Percentiles rank a stretch among this genome's conserved stretches.
Evolutionary conservation across 345 rosid genomes (phyloP).

Genomic region (Eucalyptus coolabah): DNA sequence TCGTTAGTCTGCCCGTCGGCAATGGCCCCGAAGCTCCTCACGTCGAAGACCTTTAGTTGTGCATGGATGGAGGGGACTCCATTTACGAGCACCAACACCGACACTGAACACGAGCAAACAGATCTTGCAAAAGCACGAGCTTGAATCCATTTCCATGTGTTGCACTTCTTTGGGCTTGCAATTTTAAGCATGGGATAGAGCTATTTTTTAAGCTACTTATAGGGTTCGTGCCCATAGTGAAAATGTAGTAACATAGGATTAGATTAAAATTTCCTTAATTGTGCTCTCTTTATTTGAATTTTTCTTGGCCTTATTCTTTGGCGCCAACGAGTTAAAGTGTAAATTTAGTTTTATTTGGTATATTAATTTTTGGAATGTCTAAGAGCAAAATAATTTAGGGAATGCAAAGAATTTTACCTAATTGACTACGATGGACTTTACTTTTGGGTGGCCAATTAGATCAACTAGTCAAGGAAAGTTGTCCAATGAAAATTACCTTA

Average conservation of each 20-base stretch:
- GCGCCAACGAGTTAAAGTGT: background rate
- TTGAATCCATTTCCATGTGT: background rate
- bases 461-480: background rate
- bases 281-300: background rate
- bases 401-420: background rate
- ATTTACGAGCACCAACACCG: background rate
- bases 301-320: background rate
- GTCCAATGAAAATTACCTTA: background rate
- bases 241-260: background rate
- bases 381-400: background rate
- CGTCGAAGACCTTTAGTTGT: background rate
- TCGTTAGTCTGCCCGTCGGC: slow-evolving; percentile 1
- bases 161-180: background rate
- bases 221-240: background rate
- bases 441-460: background rate
- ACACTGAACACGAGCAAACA: background rate
- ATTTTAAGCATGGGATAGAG: background rate
- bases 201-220: background rate
- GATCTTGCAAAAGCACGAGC: background rate
- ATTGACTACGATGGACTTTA: background rate
- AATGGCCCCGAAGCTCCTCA: slow-evolving; percentile 2
- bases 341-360: background rate
- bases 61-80: background rate
- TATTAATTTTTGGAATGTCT: background rate
- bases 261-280: background rate